Conservation (phyloP, 164 flowering plant species). For the grape (Vitis vinifera) region DNA sequence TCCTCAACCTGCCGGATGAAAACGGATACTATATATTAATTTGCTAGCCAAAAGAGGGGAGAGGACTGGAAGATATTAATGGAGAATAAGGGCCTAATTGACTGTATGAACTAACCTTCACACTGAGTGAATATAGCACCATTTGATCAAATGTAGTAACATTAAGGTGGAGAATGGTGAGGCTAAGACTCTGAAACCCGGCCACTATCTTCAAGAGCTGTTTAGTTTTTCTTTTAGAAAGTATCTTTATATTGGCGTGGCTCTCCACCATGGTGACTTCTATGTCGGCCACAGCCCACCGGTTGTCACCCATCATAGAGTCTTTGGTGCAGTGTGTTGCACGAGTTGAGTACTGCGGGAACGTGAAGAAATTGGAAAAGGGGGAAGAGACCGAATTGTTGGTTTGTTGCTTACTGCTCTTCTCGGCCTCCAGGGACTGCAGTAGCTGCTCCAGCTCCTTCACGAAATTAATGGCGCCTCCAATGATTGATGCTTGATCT, state of each 20-base stretch:
- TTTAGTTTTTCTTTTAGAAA: slow-evolving; percentile 49
- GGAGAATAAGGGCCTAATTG: neutral
- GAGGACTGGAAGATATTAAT: neutral
- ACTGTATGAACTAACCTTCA: slow-evolving; percentile 50
- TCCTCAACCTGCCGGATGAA: slow-evolving; percentile 46
- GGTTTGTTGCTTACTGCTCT: slow-evolving; percentile 17
- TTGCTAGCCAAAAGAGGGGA: too few species aligned
- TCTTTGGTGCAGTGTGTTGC: slow-evolving; percentile 1
- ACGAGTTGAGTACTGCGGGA: slow-evolving; percentile 53
- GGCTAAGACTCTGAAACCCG: slow-evolving; percentile 54
- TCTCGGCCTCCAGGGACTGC: slow-evolving; percentile 54
- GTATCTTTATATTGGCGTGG: slow-evolving; percentile 79
- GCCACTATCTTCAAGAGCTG: slow-evolving; percentile 74
- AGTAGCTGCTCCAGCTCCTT: slow-evolving; percentile 85
- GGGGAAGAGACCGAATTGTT: slow-evolving; percentile 18
- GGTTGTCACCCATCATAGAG: slow-evolving; percentile 2
- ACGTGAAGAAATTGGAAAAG: slow-evolving; percentile 62
- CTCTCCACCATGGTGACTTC: slow-evolving; percentile 91
- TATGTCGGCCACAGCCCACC: slow-evolving; percentile 53
- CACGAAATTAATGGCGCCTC: slow-evolving; percentile 90
- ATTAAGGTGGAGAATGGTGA: slow-evolving; percentile 77
- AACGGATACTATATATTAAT: neutral
- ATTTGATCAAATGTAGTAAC: slow-evolving; percentile 58
- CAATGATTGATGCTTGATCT: slow-evolving; percentile 95
- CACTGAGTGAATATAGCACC: slow-evolving; percentile 74